phyloP scores from a whole-genome alignment of 768 basidiomycete species.

The Erythrobasidium yunnanense region DNA sequence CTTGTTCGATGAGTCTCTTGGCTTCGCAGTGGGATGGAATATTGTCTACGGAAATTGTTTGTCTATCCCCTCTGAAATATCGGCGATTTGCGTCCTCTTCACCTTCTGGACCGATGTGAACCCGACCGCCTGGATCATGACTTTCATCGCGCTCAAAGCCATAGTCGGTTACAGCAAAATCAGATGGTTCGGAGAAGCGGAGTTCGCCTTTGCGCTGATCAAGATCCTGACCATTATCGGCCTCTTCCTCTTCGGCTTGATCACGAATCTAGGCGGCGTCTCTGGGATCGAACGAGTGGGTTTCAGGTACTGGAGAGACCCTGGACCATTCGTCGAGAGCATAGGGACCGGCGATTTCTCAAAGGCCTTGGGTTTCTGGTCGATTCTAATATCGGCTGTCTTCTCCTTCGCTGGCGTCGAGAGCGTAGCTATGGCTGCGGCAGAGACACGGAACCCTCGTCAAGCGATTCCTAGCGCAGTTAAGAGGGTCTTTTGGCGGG shows the following conservation, averaged over 20 bases:
- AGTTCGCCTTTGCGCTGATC: conserved; percentile 38
- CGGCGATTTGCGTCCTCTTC: conserved; percentile 37
- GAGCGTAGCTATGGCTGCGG: conserved; percentile 61
- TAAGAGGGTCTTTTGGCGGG: conserved; percentile 51
- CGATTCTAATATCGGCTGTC: conserved; percentile 49
- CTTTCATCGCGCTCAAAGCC: conserved; percentile 13
- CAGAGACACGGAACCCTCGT: conserved; percentile 63
- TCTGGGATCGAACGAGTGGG: conserved; percentile 51
- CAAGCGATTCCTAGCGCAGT: conserved; percentile 67
- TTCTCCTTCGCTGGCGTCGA: conserved; percentile 72
- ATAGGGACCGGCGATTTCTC: conserved; percentile 38
- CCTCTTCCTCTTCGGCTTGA: conserved; percentile 47
- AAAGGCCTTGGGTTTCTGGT: conserved; percentile 42
- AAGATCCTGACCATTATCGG: conserved; percentile 41
- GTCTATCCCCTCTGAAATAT: conserved; percentile 40
- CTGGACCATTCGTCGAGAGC: conserved; percentile 36
- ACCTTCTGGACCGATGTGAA: conserved; percentile 39
- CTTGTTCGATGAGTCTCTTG: conserved; percentile 37
- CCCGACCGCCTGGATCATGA: conserved; percentile 51
- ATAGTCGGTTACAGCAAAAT: conserved; percentile 6
- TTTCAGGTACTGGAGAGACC: conserved; percentile 41
- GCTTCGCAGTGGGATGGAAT: conserved; percentile 39
- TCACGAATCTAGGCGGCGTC: conserved; percentile 52
- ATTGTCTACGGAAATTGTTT: conserved; percentile 49
- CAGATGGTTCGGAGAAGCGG: conserved; percentile 34